Base-by-base conservation (phyloP, 164 flowering plant species). In the Tinospora cordifolia region DNA sequence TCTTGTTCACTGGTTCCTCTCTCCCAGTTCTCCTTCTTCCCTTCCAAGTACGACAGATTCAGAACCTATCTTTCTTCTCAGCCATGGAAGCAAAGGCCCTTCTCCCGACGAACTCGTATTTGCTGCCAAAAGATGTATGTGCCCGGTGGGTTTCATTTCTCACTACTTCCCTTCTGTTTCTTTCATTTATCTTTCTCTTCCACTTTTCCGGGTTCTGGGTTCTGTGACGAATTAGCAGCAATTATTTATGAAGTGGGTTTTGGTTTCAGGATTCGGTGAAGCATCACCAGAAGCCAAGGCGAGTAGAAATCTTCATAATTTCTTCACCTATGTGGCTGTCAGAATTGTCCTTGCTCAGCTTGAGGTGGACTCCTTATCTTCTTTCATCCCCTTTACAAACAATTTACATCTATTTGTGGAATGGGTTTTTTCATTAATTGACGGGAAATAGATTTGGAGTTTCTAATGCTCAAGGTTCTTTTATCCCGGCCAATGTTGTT, bases 241-340 rank as follows among this genome's bases (percentile, higher is more conserved):
- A 13, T n/a, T n/a, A 58, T 13, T 40, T 1, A 44, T 30, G 12
- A 8, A 6, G n/a, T 65, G 65, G 59, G 64, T 24, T 51, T 67
- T n/a, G n/a, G 62, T n/a, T 63, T 65, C 72, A 93, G 98, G 98
- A 40, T 88, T 87, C 75, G 98, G 91, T 62, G 97, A 88, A 83
- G 92, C 88, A 62, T 92, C 98, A n/a, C 98, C 98, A 11, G 98
- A 92, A 79, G 81, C 85, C 0, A 88, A 90, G 78, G 93, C 92
- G 39, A 91, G 93, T 8, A 77, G 69, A 2, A 83, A 90, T 77
- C 85, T 92, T 57, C 98, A 90, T 65, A 76, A 84, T 62, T 90
- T 92, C 79, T 92, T 92, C 85, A 92, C 84, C n/a, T 92, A 78
- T 59, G 57, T 87, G 22, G 96, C 98, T 6, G 93, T 92, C 24